Evolutionary conservation across 2,329 filamentous ascomycete species (phyloP).

Genomic region (Trichoderma sp.): DNA sequence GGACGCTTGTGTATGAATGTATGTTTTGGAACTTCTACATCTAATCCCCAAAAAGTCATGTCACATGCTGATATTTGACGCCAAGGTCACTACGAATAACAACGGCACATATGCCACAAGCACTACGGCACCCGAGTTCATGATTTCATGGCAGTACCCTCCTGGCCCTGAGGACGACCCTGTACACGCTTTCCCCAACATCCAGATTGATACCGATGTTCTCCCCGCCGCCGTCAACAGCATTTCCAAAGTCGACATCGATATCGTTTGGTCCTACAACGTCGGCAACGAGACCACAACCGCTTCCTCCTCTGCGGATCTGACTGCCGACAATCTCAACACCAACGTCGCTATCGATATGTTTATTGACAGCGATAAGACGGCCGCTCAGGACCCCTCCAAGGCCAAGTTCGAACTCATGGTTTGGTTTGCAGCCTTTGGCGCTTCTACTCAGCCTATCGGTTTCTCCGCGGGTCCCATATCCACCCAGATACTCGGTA

Average conservation of each 20-base stretch:
- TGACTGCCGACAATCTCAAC: conserved; percentile 48
- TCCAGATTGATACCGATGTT: conserved; percentile 49
- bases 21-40: conserved; percentile 37
- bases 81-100: conserved; percentile 53
- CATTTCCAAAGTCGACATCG: conserved; percentile 48
- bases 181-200: conserved; percentile 60
- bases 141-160: conserved; percentile 57
- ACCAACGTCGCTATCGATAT: conserved; percentile 63
- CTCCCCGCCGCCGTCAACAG: conserved; percentile 49
- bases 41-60: neutral
- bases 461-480: conserved; percentile 43
- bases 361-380: conserved; percentile 55
- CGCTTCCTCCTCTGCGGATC: conserved; percentile 41
- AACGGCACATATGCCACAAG: conserved; percentile 55
- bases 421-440: conserved; percentile 59
- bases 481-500: conserved; percentile 45
- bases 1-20: conserved; percentile 58
- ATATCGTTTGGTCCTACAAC: conserved; percentile 56
- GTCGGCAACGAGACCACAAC: conserved; percentile 47
- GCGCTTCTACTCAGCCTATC: conserved; percentile 52
- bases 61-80: neutral
- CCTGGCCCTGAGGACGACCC: conserved; percentile 47
- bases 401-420: conserved; percentile 58
- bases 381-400: conserved; percentile 45
- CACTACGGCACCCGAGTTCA: conserved; percentile 52